These are phyloP conservation scores for Obelidium mucronatum DNA, from an alignment of 192 early-diverging fungal genomes.

Conservation along the genomic window DNA sequence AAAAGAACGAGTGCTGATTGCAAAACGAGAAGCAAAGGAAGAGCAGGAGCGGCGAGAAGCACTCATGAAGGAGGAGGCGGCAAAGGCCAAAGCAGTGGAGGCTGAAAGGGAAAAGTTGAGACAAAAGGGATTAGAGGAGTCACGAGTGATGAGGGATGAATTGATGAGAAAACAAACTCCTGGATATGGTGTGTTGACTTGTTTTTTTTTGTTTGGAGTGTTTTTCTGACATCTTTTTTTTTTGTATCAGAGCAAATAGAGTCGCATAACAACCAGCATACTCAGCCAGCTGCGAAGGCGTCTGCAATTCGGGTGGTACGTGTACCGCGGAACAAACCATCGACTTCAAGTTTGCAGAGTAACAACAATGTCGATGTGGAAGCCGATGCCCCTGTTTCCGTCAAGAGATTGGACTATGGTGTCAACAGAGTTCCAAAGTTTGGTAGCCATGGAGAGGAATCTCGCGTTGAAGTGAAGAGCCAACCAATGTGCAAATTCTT, in stretches of 20 bases:
- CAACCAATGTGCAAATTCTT: conserved; percentile 19
- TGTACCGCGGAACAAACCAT: neutral
- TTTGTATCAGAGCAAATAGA: neutral
- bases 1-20: conserved; percentile 29
- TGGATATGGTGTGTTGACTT: neutral
- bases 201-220: neutral
- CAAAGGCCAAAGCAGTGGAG: neutral
- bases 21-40: neutral
- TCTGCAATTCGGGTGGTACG: neutral
- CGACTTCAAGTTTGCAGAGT: neutral
- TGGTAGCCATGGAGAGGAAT: neutral
- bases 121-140: neutral
- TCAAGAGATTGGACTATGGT: neutral
- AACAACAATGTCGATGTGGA: neutral
- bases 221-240: neutral
- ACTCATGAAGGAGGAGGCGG: conserved; percentile 7
- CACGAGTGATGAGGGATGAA: conserved; percentile 10
- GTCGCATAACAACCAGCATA: neutral
- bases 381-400: conserved; percentile 6
- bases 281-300: neutral
- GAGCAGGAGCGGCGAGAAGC: conserved; percentile 21
- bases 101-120: conserved; percentile 6
- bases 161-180: conserved; percentile 19
- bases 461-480: neutral
- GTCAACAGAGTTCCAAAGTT: neutral